Evolutionary conservation across 257 asterid genomes (phyloP).

Genomic region (Oldenlandia corymbosa): DNA sequence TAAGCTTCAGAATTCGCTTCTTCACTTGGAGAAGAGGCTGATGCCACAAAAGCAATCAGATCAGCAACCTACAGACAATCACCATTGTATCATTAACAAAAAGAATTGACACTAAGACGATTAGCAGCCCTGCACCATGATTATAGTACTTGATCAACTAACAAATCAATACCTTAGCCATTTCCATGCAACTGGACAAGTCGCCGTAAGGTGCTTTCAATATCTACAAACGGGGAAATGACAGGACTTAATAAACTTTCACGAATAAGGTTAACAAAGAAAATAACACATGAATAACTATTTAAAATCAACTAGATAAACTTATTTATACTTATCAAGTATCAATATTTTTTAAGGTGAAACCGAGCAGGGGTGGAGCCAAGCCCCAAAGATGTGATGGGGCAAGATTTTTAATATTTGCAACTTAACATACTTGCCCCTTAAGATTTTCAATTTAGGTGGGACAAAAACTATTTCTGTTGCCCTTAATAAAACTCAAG

Average conservation of each 20-base stretch:
- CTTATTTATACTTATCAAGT: neutral
- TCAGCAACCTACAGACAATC: constrained; percentile 68
- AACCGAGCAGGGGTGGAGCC: too few species aligned
- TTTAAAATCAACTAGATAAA: neutral
- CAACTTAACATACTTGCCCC: too few species aligned
- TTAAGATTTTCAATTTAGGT: too few species aligned
- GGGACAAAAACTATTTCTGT: too few species aligned
- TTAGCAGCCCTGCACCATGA: neutral
- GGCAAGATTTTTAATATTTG: too few species aligned
- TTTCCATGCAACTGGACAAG: constrained; percentile 83
- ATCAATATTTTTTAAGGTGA: too few species aligned
- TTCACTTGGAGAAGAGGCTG: constrained; percentile 49
- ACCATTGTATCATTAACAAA: constrained; percentile 9
- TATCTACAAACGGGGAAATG: constrained; percentile 44
- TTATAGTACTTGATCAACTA: neutral
- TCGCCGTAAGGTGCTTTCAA: constrained; percentile 90
- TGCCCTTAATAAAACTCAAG: too few species aligned
- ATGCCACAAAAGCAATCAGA: constrained; percentile 93
- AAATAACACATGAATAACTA: neutral
- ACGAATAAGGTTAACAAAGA: neutral
- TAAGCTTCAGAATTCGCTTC: constrained; percentile 34
- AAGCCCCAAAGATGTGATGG: too few species aligned
- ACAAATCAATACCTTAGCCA: constrained; percentile 76
- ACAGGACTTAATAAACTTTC: constrained; percentile 11
- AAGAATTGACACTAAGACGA: neutral